Evolutionary conservation across 2,329 filamentous ascomycete species (phyloP).

Genomic region (Ceratocystis smalleyi): DNA sequence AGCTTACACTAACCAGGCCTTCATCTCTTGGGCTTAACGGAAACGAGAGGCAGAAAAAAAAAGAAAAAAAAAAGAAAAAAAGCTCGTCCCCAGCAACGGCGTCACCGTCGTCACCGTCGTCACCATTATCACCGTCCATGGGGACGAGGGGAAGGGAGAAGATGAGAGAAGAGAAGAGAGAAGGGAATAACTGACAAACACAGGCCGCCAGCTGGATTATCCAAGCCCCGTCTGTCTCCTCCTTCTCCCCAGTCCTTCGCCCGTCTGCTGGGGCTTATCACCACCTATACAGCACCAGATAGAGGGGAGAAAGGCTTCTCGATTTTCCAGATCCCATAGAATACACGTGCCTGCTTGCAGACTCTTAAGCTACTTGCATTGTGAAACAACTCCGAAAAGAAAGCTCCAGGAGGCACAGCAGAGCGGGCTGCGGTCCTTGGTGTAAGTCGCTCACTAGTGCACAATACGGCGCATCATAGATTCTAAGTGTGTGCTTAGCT

Average conservation of each 20-base stretch:
- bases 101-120: not conserved
- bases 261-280: not conserved
- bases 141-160: not conserved
- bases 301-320: not conserved
- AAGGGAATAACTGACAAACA: not conserved
- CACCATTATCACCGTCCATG: not conserved
- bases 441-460: no score
- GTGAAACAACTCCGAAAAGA: not conserved
- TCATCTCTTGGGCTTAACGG: not conserved
- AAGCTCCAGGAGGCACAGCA: not conserved
- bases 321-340: not conserved
- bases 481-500: no score
- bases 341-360: not conserved
- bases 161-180: not conserved
- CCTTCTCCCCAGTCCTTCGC: not conserved
- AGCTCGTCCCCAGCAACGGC: not conserved
- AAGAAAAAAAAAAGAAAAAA: not conserved
- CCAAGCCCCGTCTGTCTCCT: not conserved
- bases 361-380: not conserved
- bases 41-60: not conserved
- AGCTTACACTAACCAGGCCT: not conserved
- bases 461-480: no score
- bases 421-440: no score
- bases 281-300: not conserved
- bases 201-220: not conserved